Evolutionary conservation across 2,329 filamentous ascomycete genomes (phyloP).

Genomic region (Phaeosphaeria sp.): DNA sequence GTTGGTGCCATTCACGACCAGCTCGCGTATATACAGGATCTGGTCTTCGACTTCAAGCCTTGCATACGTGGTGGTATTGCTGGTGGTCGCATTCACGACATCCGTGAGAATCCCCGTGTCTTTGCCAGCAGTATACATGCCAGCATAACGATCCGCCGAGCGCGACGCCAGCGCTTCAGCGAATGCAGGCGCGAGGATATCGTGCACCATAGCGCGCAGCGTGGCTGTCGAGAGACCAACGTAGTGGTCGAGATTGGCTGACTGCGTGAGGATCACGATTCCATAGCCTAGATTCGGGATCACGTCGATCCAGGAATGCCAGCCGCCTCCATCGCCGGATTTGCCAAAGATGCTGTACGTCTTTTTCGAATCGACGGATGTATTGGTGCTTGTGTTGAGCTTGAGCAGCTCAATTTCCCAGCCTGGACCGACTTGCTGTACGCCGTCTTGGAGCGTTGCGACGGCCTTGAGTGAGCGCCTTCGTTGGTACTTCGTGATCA

Average conservation of each 20-base stretch:
- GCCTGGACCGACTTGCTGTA: slow-evolving; percentile 35
- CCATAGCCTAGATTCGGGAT: slow-evolving; percentile 42
- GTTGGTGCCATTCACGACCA: slow-evolving; percentile 36
- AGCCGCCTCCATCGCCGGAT: slow-evolving; percentile 42
- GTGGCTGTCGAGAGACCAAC: slow-evolving; percentile 20
- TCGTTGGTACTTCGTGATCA: slow-evolving; percentile 35
- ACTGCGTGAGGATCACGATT: slow-evolving; percentile 30
- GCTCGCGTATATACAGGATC: slow-evolving; percentile 34
- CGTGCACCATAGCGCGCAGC: slow-evolving; percentile 26
- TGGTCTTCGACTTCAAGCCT: slow-evolving; percentile 32
- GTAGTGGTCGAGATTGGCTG: slow-evolving; percentile 22
- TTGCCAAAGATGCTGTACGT: slow-evolving; percentile 40
- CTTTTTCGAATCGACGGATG: slow-evolving; percentile 14
- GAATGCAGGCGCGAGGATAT: slow-evolving; percentile 35
- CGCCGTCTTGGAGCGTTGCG: slow-evolving; percentile 30
- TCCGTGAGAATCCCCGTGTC: slow-evolving; percentile 30
- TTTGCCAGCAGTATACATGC: slow-evolving; percentile 24
- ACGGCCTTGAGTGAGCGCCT: slow-evolving; percentile 32
- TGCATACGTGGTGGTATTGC: slow-evolving; percentile 26
- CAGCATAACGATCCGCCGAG: slow-evolving; percentile 25
- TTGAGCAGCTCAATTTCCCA: slow-evolving; percentile 37
- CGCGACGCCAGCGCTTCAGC: slow-evolving; percentile 23
- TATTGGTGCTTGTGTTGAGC: slow-evolving; percentile 16
- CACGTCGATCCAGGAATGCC: slow-evolving; percentile 39
- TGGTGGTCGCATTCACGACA: slow-evolving; percentile 8